Evolutionary conservation across 441 rosid species (phyloP).

Genomic region (Gossypium trilobum): DNA sequence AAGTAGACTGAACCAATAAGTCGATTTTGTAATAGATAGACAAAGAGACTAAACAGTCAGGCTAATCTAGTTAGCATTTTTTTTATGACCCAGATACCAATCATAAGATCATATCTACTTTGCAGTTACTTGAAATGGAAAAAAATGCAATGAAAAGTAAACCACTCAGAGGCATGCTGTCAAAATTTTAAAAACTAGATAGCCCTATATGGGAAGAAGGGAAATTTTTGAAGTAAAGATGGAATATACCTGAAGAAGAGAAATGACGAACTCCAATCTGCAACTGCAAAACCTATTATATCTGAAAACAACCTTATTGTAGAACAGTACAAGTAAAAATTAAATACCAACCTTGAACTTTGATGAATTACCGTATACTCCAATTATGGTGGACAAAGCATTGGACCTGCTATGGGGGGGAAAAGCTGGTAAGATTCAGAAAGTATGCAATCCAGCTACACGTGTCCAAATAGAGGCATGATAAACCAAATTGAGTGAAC

Average conservation of each 20-base stretch:
- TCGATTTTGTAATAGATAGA: background rate
- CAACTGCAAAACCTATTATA: constrained; percentile 37
- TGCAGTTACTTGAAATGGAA: background rate
- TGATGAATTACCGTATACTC: constrained; percentile 32
- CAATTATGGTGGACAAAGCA: constrained; percentile 25
- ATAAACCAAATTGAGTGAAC: constrained; percentile 6
- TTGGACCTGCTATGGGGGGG: constrained; percentile 37
- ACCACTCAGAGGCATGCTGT: background rate
- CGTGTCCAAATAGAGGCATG: background rate
- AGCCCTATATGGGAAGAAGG: background rate
- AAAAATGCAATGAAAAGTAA: background rate
- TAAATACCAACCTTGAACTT: constrained; percentile 40
- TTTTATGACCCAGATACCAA: background rate
- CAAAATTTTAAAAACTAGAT: background rate
- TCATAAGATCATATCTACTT: background rate
- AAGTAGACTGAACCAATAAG: background rate
- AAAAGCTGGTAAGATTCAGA: constrained; percentile 8
- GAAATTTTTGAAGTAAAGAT: constrained; percentile 9
- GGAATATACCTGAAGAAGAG: constrained; percentile 58
- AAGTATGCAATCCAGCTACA: background rate
- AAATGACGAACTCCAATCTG: constrained; percentile 53
- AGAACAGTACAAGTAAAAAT: constrained; percentile 11
- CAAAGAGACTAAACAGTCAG: background rate
- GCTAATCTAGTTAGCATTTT: background rate
- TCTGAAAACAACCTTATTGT: constrained; percentile 20